These are phyloP conservation scores for Gelatoporia subvermispora DNA, from an alignment of 768 basidiomycete genomes.

Conservation along the genomic window DNA sequence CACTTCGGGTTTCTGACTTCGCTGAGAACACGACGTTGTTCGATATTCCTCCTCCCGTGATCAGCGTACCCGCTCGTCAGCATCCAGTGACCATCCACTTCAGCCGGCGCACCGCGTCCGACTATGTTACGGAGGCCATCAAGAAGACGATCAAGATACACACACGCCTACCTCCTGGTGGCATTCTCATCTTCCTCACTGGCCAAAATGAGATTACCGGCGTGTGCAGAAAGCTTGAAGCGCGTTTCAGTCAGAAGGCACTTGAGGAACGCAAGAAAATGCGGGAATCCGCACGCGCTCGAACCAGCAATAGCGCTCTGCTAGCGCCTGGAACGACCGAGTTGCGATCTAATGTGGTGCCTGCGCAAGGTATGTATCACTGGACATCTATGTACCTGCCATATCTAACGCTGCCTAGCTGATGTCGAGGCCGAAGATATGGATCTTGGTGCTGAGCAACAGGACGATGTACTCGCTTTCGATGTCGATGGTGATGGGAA, in stretches of 20 bases:
- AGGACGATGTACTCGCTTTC: slow-evolving; percentile 49
- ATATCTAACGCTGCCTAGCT: slow-evolving; percentile 32
- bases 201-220: slow-evolving; percentile 93
- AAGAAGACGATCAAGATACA: slow-evolving; percentile 92
- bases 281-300: slow-evolving; percentile 11
- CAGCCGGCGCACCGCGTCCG: slow-evolving; percentile 75
- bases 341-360: slow-evolving; percentile 25
- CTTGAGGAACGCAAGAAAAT: slow-evolving; percentile 47
- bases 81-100: slow-evolving; percentile 96
- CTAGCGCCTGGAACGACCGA: slow-evolving; percentile 1
- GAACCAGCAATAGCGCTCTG: slow-evolving; percentile 6
- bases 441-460: slow-evolving; percentile 49
- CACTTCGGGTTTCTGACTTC: slow-evolving; percentile 90
- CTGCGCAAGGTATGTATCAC: slow-evolving; percentile 42
- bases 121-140: slow-evolving; percentile 88
- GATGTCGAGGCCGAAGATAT: slow-evolving; percentile 81
- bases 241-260: slow-evolving; percentile 65
- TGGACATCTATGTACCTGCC: not conserved
- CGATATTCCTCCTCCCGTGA: slow-evolving; percentile 79
- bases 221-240: slow-evolving; percentile 77
- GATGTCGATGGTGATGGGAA: slow-evolving; percentile 60
- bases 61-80: slow-evolving; percentile 85
- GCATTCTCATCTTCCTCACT: slow-evolving; percentile 89
- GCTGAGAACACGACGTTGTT: slow-evolving; percentile 82
- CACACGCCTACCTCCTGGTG: slow-evolving; percentile 85